Percentiles rank a stretch among this genome's conserved stretches.
Conservation (phyloP, 2,329 filamentous ascomycete species). For the Calonectria pseudoreteaudii region DNA sequence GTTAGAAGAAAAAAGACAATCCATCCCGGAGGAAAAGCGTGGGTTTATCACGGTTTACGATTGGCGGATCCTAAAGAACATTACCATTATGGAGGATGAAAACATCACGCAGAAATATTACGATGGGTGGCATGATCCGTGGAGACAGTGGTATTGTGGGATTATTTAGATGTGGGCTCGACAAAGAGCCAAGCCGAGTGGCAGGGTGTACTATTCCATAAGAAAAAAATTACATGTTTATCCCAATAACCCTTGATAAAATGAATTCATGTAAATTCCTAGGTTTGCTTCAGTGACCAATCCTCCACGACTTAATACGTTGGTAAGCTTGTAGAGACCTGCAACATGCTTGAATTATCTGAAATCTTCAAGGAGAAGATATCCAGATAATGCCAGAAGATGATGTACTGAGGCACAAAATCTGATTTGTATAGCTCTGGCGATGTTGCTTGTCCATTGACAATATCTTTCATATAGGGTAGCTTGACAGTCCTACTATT, state of each 20-base stretch:
- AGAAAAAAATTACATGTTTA: not conserved
- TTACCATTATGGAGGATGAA: slow-evolving; percentile 54
- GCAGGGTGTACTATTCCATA: not conserved
- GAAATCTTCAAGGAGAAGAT: no score
- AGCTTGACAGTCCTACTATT: not conserved
- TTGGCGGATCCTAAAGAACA: slow-evolving; percentile 58
- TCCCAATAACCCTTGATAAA: not conserved
- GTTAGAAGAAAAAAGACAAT: slow-evolving; percentile 47
- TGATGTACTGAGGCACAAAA: no score
- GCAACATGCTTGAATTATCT: no score
- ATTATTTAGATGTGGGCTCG: slow-evolving; percentile 47
- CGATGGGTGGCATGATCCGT: slow-evolving; percentile 53
- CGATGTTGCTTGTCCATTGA: no score
- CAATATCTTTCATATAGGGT: not conserved
- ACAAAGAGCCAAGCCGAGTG: not conserved
- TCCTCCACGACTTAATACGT: no score
- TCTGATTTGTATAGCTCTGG: no score
- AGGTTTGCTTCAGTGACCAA: not conserved
- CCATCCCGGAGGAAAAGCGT: slow-evolving; percentile 42
- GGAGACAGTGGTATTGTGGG: slow-evolving; percentile 58
- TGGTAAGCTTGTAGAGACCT: no score
- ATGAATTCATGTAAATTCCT: not conserved
- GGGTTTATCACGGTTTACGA: slow-evolving; percentile 59
- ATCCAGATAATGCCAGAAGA: no score
- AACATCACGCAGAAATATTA: slow-evolving; percentile 46